Percentiles rank a stretch among this genome's conserved stretches.
These are phyloP conservation scores for Cryptococcus sp. DNA, from an alignment of 1,284 basidiomycete genomes.

Conservation along the genomic window DNA sequence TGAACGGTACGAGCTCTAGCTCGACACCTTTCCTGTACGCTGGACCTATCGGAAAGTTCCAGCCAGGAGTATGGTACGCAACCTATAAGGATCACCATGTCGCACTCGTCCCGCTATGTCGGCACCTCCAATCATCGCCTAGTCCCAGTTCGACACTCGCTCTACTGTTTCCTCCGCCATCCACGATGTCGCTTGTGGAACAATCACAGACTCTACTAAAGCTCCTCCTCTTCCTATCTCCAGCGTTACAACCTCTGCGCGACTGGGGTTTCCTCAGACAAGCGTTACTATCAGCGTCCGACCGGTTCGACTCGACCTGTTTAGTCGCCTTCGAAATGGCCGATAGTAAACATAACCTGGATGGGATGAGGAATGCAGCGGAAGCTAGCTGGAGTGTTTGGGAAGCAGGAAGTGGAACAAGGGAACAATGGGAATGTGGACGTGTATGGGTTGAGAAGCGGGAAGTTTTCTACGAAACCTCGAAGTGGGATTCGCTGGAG, in stretches of 20 bases:
- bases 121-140: conserved; percentile 51
- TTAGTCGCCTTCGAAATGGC: conserved; percentile 79
- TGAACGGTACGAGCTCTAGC: neutral
- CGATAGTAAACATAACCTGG: conserved; percentile 66
- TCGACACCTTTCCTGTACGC: neutral
- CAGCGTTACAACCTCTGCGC: conserved; percentile 58
- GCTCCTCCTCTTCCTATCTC: conserved; percentile 60
- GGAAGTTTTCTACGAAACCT: conserved; percentile 85
- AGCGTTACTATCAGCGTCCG: conserved; percentile 70
- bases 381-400: conserved; percentile 80
- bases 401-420: conserved; percentile 39
- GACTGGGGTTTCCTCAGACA: conserved; percentile 60
- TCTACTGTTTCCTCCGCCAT: conserved; percentile 55
- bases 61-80: conserved; percentile 32
- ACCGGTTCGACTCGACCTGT: conserved; percentile 79
- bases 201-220: conserved; percentile 32
- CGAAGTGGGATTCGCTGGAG: conserved; percentile 69
- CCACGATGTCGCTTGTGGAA: conserved; percentile 20
- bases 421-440: conserved; percentile 81
- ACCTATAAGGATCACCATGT: conserved; percentile 40
- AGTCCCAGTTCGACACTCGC: conserved; percentile 55
- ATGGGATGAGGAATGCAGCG: conserved; percentile 70
- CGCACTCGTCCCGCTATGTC: conserved; percentile 32
- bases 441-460: conserved; percentile 89
- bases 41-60: conserved; percentile 1